Base-by-base conservation (phyloP, 2,329 filamentous ascomycete genomes). In the Fusarium sacchari region DNA sequence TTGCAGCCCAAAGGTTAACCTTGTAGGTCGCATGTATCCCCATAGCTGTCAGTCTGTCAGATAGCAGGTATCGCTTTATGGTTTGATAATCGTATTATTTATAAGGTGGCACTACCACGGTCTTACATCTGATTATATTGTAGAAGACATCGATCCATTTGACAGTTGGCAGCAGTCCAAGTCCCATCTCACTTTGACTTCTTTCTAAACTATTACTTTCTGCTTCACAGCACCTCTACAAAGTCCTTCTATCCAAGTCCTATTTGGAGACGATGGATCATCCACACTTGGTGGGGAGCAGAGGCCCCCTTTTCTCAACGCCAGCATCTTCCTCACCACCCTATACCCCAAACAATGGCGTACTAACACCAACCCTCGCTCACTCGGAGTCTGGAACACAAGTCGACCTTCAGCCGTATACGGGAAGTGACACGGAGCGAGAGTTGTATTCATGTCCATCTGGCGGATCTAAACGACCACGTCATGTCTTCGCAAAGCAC, bases 181-280 rank as follows among this genome's bases (percentile, higher is more conserved):
- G 24, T 17, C 20, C 26, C 10, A 47, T 13, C 10, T 30, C 20
- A 30, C 44, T n/a, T 30, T 30, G 7, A 28, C 22, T 17, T 47
- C 15, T 6, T 13, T 32, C 14, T 32, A 12, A 32, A 32, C 10
- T 4, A 32, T 32, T 13, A 32, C 5, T 13, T 32, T 32, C 14
- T 32, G 32, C 20, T 17, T 30, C 26, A 17, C 20, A 30, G 4
- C 10, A 17, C 20, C 15, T 47, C 20, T n/a, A 30, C 14, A 5
- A 12, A 30, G 9, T 17, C 6, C 5, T n/a, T 12, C 7, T 14
- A 17, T 30, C 14, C 10, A 8, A n/a, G 20, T n/a, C 20, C 20
- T 4, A 30, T 9, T n/a, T 6, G 0, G n/a, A 13, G 3, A 30
- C 0, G 11, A 30, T n/a, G 26, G 10, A 12, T n/a, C 28, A 17